Base-by-base conservation (phyloP, 202 grass and related monocot species). In the Musa balbisiana region DNA sequence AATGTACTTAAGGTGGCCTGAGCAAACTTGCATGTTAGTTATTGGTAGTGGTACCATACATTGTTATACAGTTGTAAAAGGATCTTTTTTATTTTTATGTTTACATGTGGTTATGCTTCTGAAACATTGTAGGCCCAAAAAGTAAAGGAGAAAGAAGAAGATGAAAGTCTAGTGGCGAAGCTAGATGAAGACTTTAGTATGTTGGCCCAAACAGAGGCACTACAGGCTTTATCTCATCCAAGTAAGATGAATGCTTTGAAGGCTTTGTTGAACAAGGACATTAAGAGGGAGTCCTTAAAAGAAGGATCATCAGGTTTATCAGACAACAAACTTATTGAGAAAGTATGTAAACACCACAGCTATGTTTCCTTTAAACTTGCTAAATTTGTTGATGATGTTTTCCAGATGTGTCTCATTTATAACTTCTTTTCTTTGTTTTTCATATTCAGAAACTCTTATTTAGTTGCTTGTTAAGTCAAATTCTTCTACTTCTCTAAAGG, bases 131-230 rank as follows among this genome's bases (percentile, higher is more conserved):
- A 98, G 91, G 94, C 91, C 66, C 84, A 98, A 91, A 98, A 91
- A 33, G 91, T 87, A 55, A 91, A 86, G 85, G 88, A 86, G 52
- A 93, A 80, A 79, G 91, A 98, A 87, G 88, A 89, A 72, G 85
- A 91, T 54, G 94, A 91, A 73, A 88, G 84, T 82, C 80, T 98
- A 52, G 83, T 93, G 55, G 76, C 91, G 76, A 98, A 92, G 76
- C 79, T 93, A 54, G 94, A 98, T 76, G 79, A 78, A 78, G 88
- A 93, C 24, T 98, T 98, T 51, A 81, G 78, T 73, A 78, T 83
- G 55, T 73, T 98, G 60, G 91, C 91, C 71, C 88, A 93, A 80
- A 83, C 85, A n/a, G 84, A 86, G 9, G 87, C 81, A 22, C 81
- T 98, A 71, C 69, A 60, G 15, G 83, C 88, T 67, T 78, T 89